Base-by-base conservation (phyloP, 768 basidiomycete genomes). In the Tylopilus balloui region DNA sequence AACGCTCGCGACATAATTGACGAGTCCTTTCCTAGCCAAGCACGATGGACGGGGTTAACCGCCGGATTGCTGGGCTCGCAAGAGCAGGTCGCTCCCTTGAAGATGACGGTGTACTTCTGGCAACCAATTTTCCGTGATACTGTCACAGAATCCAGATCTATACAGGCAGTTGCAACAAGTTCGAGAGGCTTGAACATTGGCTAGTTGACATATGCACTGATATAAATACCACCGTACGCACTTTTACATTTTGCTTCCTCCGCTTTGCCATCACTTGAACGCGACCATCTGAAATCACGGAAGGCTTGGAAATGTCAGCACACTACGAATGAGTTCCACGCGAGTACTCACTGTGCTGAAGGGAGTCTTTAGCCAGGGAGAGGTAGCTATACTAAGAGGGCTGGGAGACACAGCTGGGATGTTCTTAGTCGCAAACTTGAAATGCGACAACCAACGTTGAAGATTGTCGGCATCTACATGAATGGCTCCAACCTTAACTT, bases 21-120 rank as follows among this genome's bases (percentile, higher is more conserved):
- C 13, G 39, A 78, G 72, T 47, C 76, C 67, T 34, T 69, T 36
- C 86, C 86, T 10, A 87, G 63, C 72, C 78, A 76, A 43, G 73
- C 62, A 40, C 67, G 69, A 61, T 86, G 83, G 6, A 79, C 61
- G 2, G 65, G 52, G 53, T 74, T 74, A 19, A 58, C 51, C 10
- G 66, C 65, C 4, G 77, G 69, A 42, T 80, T 71, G 51, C 83
- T 82, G 14, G 78, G 69, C 23, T 73, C 71, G 21, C 76, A 72
- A 28, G 65, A 62, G 21, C 79, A 55, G 1, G 59, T 53, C 13
- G 79, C 55, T 24, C 73, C 64, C 36, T 72, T 70, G 19, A 84
- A 58, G 42, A 70, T 62, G 17, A 76, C 57, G 42, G 67, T 70
- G 57, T 81, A 80, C 35, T 70, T 69, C 19, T 67, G 59, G 12